Conservation (phyloP, 805 yeast genomes). For the Barnettozyma sp. region DNA sequence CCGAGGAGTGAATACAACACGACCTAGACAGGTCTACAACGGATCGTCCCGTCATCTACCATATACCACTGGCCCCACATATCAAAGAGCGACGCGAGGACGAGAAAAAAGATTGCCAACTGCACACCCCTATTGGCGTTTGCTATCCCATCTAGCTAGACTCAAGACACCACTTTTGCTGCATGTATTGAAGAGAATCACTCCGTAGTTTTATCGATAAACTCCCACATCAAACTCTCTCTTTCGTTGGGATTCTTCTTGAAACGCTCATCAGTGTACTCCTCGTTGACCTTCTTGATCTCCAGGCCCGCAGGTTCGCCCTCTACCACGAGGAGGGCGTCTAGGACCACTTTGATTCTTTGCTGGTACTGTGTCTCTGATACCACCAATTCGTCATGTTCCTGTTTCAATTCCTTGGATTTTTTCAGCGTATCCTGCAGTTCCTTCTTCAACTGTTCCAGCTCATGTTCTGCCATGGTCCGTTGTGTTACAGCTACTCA, state of each 20-base stretch:
- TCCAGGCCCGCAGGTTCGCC: conserved; percentile 2
- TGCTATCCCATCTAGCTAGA: too few species aligned
- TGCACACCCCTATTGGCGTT: too few species aligned
- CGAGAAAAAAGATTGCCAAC: too few species aligned
- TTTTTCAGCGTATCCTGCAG: not conserved
- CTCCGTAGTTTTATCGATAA: conserved; percentile 1
- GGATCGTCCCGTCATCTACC: not conserved
- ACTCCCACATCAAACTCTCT: conserved; percentile 1
- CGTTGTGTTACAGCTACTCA: too few species aligned
- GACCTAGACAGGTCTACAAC: not conserved
- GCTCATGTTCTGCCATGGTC: not conserved
- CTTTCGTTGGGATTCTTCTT: not conserved
- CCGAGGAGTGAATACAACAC: conserved; percentile 1
- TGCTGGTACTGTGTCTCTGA: not conserved
- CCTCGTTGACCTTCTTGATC: not conserved
- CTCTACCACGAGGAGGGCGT: conserved; percentile 1
- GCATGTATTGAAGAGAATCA: too few species aligned
- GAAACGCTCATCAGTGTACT: not conserved
- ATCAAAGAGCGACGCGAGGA: too few species aligned
- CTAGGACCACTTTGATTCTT: not conserved
- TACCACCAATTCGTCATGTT: not conserved
- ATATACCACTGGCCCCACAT: too few species aligned
- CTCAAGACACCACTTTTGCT: too few species aligned
- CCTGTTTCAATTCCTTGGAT: not conserved
- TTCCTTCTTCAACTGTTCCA: conserved; percentile 2